Percentiles rank a stretch among this genome's conserved stretches.
Conservation (phyloP, 495 filamentous ascomycete genomes). For the Podospora appendiculata region DNA sequence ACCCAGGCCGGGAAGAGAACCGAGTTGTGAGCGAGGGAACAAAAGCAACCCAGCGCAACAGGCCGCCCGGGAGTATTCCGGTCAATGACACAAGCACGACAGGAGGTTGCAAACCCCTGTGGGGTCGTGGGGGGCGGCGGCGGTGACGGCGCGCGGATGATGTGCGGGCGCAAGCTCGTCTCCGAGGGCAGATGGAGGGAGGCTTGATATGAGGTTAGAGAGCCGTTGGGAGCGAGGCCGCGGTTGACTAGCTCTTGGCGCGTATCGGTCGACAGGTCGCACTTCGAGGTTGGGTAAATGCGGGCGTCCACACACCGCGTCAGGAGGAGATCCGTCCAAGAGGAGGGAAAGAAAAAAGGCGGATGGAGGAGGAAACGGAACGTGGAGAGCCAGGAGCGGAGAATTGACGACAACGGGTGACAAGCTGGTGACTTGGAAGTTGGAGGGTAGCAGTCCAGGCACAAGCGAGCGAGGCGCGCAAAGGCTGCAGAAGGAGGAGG, state of each 20-base stretch:
- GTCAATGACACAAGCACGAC: background rate
- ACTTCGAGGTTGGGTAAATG: slow-evolving; percentile 18
- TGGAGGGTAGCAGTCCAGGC: slow-evolving; percentile 3
- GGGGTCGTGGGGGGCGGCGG: background rate
- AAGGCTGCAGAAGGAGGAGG: slow-evolving; percentile 14
- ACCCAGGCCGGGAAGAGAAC: background rate
- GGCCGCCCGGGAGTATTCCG: background rate
- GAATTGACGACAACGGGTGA: slow-evolving; percentile 5
- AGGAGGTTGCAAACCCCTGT: background rate
- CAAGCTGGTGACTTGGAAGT: background rate
- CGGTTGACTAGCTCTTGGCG: background rate
- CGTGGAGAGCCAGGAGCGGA: slow-evolving; percentile 11
- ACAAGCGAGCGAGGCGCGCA: slow-evolving; percentile 10
- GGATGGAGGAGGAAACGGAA: slow-evolving; percentile 6
- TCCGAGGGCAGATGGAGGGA: too few relatives aligned
- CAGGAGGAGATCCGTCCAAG: slow-evolving; percentile 2
- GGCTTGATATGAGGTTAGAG: background rate
- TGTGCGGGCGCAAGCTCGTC: background rate
- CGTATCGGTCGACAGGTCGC: background rate
- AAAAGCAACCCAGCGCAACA: background rate
- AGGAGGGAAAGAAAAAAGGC: slow-evolving; percentile 2
- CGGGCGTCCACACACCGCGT: slow-evolving; percentile 11
- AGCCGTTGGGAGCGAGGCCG: too few relatives aligned
- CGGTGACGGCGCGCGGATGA: background rate
- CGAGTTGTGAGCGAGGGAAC: background rate